Conservation (phyloP, 2,329 filamentous ascomycete species). For the Ascochyta koolunga region DNA sequence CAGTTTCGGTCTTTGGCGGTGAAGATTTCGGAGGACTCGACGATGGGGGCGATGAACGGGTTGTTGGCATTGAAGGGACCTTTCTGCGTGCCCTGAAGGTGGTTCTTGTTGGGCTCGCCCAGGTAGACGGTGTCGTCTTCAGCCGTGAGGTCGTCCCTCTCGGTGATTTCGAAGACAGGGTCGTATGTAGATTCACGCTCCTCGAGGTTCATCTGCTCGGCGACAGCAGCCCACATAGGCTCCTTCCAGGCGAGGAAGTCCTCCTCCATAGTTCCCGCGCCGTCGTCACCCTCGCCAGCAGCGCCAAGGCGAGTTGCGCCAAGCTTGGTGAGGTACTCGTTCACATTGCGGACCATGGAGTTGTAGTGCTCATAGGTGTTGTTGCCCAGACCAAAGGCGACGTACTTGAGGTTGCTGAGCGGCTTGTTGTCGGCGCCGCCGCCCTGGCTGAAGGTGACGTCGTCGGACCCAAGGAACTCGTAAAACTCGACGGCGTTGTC, state of each 20-base stretch:
- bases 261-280: constrained; percentile 99
- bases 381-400: constrained; percentile 95
- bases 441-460: constrained; percentile 78
- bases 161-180: constrained; percentile 82
- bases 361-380: constrained; percentile 99
- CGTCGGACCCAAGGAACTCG: constrained; percentile 88
- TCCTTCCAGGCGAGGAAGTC: constrained; percentile 99
- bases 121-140: constrained; percentile 87
- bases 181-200: constrained; percentile 97
- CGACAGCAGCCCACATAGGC: constrained; percentile 91
- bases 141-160: constrained; percentile 73
- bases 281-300: constrained; percentile 95
- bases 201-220: constrained; percentile 83
- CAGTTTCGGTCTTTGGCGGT: constrained; percentile 90
- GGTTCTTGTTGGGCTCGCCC: constrained; percentile 94
- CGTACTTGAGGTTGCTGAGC: constrained; percentile 84
- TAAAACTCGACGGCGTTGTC: constrained; percentile 99
- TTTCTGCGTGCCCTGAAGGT: constrained; percentile 82
- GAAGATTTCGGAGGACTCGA: constrained; percentile 90
- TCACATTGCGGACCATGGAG: constrained; percentile 92
- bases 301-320: constrained; percentile 84
- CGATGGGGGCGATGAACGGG: constrained; percentile 93
- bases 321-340: constrained; percentile 78
- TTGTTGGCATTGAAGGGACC: constrained; percentile 97
- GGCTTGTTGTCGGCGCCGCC: constrained; percentile 67